A percentile compares a stretch with the other conserved stretches of the same genome.
Evolutionary conservation across 2,329 filamentous ascomycete species (phyloP).

Genomic region (Calonectria hawksworthii): DNA sequence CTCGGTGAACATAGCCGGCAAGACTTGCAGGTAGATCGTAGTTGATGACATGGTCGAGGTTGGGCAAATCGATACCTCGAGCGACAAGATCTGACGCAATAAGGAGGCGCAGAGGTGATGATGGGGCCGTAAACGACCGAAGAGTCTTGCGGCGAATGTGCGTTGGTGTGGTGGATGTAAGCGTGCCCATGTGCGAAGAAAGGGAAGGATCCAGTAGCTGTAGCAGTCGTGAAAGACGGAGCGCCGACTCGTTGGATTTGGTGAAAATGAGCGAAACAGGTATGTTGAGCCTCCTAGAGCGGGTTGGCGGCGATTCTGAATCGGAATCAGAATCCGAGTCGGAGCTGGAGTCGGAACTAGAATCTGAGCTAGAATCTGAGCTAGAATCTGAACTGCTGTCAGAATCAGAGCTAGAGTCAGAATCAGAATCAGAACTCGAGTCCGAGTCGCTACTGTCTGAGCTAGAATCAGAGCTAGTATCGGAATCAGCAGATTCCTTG

Average conservation of each 20-base stretch:
- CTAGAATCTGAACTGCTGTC: constrained; percentile 49
- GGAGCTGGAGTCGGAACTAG: constrained; percentile 42
- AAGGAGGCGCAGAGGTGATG: constrained; percentile 78
- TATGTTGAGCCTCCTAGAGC: constrained; percentile 44
- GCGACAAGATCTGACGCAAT: constrained; percentile 95
- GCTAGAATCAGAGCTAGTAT: constrained; percentile 41
- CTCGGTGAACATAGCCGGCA: constrained; percentile 89
- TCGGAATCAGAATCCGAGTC: constrained; percentile 51
- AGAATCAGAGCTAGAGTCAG: constrained; percentile 49
- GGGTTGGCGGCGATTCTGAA: constrained; percentile 41
- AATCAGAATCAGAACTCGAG: constrained; percentile 50
- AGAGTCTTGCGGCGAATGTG: constrained; percentile 77
- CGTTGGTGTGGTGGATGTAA: constrained; percentile 84
- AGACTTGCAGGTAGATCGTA: constrained; percentile 90
- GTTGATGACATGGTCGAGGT: constrained; percentile 88
- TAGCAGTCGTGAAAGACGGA: constrained; percentile 88
- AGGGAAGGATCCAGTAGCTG: constrained; percentile 74
- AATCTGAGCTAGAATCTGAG: constrained; percentile 52
- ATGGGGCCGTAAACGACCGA: constrained; percentile 75
- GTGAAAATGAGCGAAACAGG: constrained; percentile 84
- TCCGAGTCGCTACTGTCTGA: constrained; percentile 35
- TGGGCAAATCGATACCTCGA: constrained; percentile 86
- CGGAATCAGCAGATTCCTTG: constrained; percentile 54
- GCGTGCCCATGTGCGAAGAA: constrained; percentile 72
- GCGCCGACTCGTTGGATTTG: constrained; percentile 88